A percentile compares a stretch with the other conserved stretches of the same genome.
Evolutionary conservation across 352 stramenopile genomes (phyloP).

Genomic region (Globisporangium spinosum): DNA sequence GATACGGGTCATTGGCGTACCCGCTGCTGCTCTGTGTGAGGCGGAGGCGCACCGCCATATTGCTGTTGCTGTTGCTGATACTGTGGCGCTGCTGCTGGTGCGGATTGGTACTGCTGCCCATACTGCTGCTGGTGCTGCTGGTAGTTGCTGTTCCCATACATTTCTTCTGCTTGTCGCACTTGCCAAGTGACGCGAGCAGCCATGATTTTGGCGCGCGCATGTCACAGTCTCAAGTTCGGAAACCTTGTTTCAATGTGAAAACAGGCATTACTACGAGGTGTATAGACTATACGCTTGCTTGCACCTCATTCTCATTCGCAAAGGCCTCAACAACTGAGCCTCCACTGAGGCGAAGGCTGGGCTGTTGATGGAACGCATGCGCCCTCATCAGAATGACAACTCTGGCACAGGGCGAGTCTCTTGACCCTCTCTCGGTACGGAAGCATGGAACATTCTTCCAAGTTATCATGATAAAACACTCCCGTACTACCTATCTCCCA

Average conservation of each 20-base stretch:
- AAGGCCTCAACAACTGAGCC: too few species aligned
- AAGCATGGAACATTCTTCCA: too few species aligned
- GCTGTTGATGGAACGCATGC: too few species aligned
- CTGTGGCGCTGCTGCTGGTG: neutral
- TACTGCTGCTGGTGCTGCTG: conserved; percentile 9
- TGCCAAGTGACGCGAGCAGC: neutral
- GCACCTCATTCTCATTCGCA: too few species aligned
- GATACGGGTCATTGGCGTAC: neutral
- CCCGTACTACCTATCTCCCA: too few species aligned
- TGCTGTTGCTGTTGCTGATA: conserved; percentile 7
- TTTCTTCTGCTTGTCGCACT: neutral
- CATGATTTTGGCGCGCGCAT: neutral
- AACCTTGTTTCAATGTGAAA: neutral
- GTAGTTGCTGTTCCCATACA: conserved; percentile 11
- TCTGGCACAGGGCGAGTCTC: too few species aligned
- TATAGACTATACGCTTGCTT: neutral
- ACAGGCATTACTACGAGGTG: neutral
- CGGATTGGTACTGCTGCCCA: neutral
- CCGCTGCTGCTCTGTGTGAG: conserved; percentile 2
- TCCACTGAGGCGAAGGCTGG: too few species aligned
- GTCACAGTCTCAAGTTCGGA: neutral
- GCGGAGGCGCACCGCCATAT: neutral
- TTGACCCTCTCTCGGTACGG: too few species aligned
- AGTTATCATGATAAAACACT: too few species aligned
- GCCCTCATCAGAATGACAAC: too few species aligned